Conservation (phyloP, 768 basidiomycete genomes). For the Coprinellus micaceus region DNA sequence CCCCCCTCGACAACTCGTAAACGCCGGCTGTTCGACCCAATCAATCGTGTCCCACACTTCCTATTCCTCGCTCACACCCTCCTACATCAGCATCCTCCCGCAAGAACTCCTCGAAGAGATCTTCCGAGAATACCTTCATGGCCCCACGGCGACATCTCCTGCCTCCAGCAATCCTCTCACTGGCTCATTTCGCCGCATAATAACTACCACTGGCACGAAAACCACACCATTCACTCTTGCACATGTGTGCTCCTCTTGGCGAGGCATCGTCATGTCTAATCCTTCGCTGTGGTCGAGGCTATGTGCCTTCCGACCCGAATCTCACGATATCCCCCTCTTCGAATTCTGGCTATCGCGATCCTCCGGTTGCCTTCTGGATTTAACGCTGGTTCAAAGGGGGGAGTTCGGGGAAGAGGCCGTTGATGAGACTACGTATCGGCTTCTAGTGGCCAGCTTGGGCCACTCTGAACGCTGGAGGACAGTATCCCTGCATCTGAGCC, state of each 20-base stretch:
- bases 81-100: neutral
- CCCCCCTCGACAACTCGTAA: neutral
- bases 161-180: neutral
- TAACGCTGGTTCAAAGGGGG: neutral
- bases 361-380: neutral
- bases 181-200: neutral
- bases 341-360: conserved; percentile 1
- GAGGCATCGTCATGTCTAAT: conserved; percentile 22
- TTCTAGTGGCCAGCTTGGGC: neutral
- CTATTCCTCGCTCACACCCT: neutral
- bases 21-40: neutral
- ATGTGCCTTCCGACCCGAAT: conserved; percentile 17
- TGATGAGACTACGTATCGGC: neutral
- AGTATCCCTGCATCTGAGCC: neutral
- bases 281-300: conserved; percentile 27
- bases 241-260: conserved; percentile 26
- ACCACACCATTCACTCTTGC: conserved; percentile 18
- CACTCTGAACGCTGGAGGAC: neutral
- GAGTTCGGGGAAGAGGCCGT: neutral
- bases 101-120: conserved; percentile 1
- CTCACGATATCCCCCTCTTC: neutral
- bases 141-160: neutral
- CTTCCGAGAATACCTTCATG: neutral
- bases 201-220: neutral
- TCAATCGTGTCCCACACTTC: neutral